A percentile compares a stretch with the other conserved stretches of the same genome.
phyloP scores from a whole-genome alignment of 345 rosid genomes.

The Conringia planisiliqua region DNA sequence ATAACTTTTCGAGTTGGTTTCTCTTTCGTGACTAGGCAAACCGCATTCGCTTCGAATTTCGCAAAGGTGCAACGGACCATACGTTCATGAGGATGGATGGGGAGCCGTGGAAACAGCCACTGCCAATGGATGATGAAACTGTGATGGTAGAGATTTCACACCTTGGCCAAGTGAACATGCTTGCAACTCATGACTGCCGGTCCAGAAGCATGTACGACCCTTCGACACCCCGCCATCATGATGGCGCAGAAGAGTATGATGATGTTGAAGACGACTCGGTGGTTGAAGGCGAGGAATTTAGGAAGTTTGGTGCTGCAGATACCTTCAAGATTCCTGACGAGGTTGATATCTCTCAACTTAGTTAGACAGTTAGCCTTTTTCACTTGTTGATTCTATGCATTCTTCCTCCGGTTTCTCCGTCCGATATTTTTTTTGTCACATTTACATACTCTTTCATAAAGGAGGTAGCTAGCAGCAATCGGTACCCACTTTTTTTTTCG shows the following conservation, averaged over 20 bases:
- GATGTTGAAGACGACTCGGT: slow-evolving; percentile 48
- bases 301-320: slow-evolving; percentile 90
- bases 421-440: neutral
- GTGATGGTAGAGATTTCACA: slow-evolving; percentile 90
- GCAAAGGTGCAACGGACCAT: slow-evolving; percentile 70
- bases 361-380: slow-evolving; percentile 34
- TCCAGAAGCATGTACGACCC: slow-evolving; percentile 59
- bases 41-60: slow-evolving; percentile 80
- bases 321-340: slow-evolving; percentile 87
- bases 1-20: neutral
- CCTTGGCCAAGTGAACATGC: slow-evolving; percentile 89
- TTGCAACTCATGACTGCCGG: slow-evolving; percentile 66
- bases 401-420: neutral
- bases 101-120: slow-evolving; percentile 97
- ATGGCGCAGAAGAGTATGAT: slow-evolving; percentile 35
- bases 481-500: neutral
- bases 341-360: slow-evolving; percentile 66
- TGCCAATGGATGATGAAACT: slow-evolving; percentile 68
- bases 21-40: slow-evolving; percentile 49
- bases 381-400: neutral
- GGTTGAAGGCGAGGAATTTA: slow-evolving; percentile 44
- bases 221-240: slow-evolving; percentile 21
- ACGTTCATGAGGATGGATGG: slow-evolving; percentile 96
- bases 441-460: neutral
- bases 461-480: neutral